A percentile compares a stretch with the other conserved stretches of the same genome.
These are phyloP conservation scores for Hydnomerulius pinastri DNA, from an alignment of 768 basidiomycete species.

Conservation along the genomic window DNA sequence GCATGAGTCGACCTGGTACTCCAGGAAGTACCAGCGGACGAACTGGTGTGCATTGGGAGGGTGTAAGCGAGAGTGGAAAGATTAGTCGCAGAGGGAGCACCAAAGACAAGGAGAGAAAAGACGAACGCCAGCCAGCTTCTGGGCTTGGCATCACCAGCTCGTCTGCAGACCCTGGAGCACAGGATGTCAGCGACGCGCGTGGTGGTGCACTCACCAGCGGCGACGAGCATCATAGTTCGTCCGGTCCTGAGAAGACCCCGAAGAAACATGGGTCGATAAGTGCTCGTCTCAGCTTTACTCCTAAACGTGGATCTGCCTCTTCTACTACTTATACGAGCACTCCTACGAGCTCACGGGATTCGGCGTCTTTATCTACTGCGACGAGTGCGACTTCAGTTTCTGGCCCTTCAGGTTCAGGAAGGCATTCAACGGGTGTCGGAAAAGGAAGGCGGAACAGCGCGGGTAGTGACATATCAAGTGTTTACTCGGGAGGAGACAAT, in stretches of 20 bases:
- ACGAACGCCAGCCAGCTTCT: conserved; percentile 28
- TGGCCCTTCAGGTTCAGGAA: conserved; percentile 56
- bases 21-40: conserved; percentile 59
- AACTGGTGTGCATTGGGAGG: conserved; percentile 71
- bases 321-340: conserved; percentile 85
- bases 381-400: conserved; percentile 81
- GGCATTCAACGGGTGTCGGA: conserved; percentile 65
- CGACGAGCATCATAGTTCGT: conserved; percentile 54
- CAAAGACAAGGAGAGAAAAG: conserved; percentile 49
- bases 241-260: conserved; percentile 59
- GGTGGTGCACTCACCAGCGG: conserved; percentile 50
- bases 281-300: conserved; percentile 73
- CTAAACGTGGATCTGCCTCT: conserved; percentile 87
- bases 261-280: conserved; percentile 61
- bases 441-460: conserved; percentile 76
- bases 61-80: conserved; percentile 44
- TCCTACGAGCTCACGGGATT: conserved; percentile 84
- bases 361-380: conserved; percentile 75
- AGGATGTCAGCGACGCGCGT: conserved; percentile 45
- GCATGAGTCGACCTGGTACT: conserved; percentile 72
- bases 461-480: conserved; percentile 80
- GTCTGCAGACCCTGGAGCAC: conserved; percentile 32
- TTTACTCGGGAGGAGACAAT: conserved; percentile 65
- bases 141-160: conserved; percentile 39
- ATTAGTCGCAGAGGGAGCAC: conserved; percentile 39